Evolutionary conservation across 2,329 filamentous ascomycete species (phyloP), one percentile per base, ranked within the genome.

Genomic region (Ascochyta pisi): DNA sequence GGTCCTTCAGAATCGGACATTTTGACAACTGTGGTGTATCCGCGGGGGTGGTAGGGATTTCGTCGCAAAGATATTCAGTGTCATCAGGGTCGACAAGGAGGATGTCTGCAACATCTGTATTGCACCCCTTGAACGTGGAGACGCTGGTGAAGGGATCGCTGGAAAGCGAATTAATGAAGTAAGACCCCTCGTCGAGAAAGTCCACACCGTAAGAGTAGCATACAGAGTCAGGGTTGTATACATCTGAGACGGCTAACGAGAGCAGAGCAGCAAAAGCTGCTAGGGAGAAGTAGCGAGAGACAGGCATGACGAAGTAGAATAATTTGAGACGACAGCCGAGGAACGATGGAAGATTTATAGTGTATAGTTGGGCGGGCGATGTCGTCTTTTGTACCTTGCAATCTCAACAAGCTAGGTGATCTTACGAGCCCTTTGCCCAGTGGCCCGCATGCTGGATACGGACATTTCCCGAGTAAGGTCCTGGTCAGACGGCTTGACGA

Each of bases 81-180:
- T 75, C 73, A 13, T 69, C 68, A 0, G 77, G 77, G 23, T 78
- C 75, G 10, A 81, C 73, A 13, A 82, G 67, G 26, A 81, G 63
- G 24, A 80, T 76, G 50, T 79, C 71, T 16, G 78, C 73, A 39
- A 70, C 60, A 47, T 77, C 77, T 33, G 68, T 63, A 34, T 77
- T 71, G 62, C 79, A 81, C 29, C 78, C 77, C 45, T 74, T 63
- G 55, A 81, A 81, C 39, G 78, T 74, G 4, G 77, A 77, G 5
- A 79, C 76, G 22, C 76, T 76, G 16, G 77, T 79, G 60, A 81
- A 82, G 5, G 63, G 62, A 2, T 78, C 77, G 3, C 64, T 67
- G 0, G 77, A 79, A 15, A 69, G 63, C 9, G 72, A 71, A 62
- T 81, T 79, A 63, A 81, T 79, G 64, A 80, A 82, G 66, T 80